These are phyloP conservation scores for Pelargonium australe DNA, from an alignment of 441 rosid species.

Conservation along the genomic window DNA sequence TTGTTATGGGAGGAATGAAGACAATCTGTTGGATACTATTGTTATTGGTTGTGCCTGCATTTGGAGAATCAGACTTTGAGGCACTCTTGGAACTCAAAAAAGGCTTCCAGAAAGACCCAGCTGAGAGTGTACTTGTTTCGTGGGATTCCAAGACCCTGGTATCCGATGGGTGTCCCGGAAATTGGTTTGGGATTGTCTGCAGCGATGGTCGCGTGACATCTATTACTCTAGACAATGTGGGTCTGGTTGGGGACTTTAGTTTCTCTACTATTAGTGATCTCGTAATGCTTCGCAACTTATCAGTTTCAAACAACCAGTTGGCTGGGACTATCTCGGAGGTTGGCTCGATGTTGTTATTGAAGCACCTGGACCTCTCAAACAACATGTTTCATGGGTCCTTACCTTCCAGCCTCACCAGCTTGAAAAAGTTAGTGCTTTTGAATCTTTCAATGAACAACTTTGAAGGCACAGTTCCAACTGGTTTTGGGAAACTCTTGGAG, in stretches of 20 bases:
- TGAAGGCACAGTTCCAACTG: conserved; percentile 48
- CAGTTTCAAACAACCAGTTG: conserved; percentile 54
- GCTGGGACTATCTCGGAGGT: conserved; percentile 57
- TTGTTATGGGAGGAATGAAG: conserved; percentile 50
- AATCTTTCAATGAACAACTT: conserved; percentile 52
- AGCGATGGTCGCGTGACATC: conserved; percentile 52
- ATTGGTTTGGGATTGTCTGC: conserved; percentile 71
- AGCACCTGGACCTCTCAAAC: conserved; percentile 49
- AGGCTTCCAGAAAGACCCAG: conserved; percentile 55
- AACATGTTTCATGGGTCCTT: conserved; percentile 54
- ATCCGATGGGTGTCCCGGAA: conserved; percentile 60
- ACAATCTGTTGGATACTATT: conserved; percentile 34
- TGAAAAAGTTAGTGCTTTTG: conserved; percentile 39
- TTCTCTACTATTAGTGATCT: conserved; percentile 49
- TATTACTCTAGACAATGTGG: conserved; percentile 49
- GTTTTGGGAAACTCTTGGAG: conserved; percentile 39
- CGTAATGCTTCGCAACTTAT: conserved; percentile 50
- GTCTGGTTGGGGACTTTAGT: conserved; percentile 62
- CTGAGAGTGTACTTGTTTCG: conserved; percentile 48
- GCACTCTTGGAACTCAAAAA: conserved; percentile 73
- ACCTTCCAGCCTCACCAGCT: conserved; percentile 38
- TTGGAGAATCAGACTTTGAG: conserved; percentile 63
- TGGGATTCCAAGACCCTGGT: conserved; percentile 62
- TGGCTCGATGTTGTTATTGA: conserved; percentile 45
- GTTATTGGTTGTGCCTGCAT: conserved; percentile 34